Evolutionary conservation across 176 grass and related monocot species (phyloP).

Genomic region (Zoysia japonica): DNA sequence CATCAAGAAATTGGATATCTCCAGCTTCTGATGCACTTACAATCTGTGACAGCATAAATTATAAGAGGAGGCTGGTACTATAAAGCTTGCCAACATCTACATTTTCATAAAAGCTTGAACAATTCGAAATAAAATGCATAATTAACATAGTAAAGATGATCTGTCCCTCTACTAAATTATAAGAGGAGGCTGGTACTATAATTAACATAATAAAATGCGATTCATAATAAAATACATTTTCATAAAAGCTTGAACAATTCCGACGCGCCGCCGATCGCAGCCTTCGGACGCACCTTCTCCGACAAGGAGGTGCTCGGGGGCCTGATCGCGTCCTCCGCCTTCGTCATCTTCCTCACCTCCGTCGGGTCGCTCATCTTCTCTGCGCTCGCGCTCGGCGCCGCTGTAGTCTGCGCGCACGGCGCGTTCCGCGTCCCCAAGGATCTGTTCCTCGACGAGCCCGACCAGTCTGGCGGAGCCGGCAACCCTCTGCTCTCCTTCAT

Average conservation of each 20-base stretch:
- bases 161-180: no score
- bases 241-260: not conserved
- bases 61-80: constrained; percentile 19
- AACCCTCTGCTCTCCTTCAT: constrained; percentile 52
- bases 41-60: constrained; percentile 56
- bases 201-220: no score
- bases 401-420: constrained; percentile 55
- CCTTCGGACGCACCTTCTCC: constrained; percentile 57
- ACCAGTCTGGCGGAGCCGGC: constrained; percentile 30
- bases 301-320: constrained; percentile 49
- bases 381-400: constrained; percentile 54
- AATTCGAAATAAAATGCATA: constrained; percentile 15
- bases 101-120: not conserved
- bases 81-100: constrained; percentile 23
- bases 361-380: constrained; percentile 68
- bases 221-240: no score
- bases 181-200: no score
- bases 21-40: constrained; percentile 88
- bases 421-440: constrained; percentile 57
- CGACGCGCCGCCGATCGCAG: constrained; percentile 46
- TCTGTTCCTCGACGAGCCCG: constrained; percentile 69
- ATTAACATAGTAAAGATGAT: no score
- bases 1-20: constrained; percentile 91
- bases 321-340: constrained; percentile 47
- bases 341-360: constrained; percentile 72